Evolutionary conservation across 2,329 filamentous ascomycete species (phyloP), one percentile per base, ranked within the genome.

Genomic region (Aspergillus sp.): DNA sequence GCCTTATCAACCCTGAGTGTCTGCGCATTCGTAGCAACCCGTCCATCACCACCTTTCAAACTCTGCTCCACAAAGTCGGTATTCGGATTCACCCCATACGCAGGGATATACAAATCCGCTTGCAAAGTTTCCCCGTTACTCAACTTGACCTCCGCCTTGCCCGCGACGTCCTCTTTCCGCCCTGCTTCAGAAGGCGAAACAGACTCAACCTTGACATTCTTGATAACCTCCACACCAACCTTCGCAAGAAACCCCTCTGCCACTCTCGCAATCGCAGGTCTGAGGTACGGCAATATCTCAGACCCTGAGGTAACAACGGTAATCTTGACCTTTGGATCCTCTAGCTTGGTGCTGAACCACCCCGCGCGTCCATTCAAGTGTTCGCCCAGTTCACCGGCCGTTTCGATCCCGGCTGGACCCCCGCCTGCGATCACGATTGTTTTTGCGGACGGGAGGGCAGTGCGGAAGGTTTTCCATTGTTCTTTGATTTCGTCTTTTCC

Each of bases 381-480:
- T 60, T 83, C 79, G 27, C 80, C 83, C 0, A 83, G 68, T 58
- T 83, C 80, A 15, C 81, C 81, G 0, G 81, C 79, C 2, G 73
- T 74, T 60, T 82, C 81, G 15, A 82, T 66, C 4, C 79, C 77
- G 1, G 75, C 48, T 1, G 65, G 65, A 0, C 67, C 65, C 5
- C 67, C 64, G 5, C 66, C 66, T 0, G 59, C 60, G 39, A 83
- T 73, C 6, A 82, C 65, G 39, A 83, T 79, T 9, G 51, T 73
- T 25, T 76, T 79, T 0, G 78, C 76, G 1, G 52, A 56, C 0
- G 74, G 64, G 0, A 84, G 65, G 1, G 70, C 73, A 17, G 68
- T 58, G 2, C 79, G 76, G 55, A 84, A 78, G 1, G 61, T 52
- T 0, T 54, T 51, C 75, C 79, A 82, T 53, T 63, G 69, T 14